Evolutionary conservation across 2,329 filamentous ascomycete genomes (phyloP).

Genomic region (Meredithiella fracta): DNA sequence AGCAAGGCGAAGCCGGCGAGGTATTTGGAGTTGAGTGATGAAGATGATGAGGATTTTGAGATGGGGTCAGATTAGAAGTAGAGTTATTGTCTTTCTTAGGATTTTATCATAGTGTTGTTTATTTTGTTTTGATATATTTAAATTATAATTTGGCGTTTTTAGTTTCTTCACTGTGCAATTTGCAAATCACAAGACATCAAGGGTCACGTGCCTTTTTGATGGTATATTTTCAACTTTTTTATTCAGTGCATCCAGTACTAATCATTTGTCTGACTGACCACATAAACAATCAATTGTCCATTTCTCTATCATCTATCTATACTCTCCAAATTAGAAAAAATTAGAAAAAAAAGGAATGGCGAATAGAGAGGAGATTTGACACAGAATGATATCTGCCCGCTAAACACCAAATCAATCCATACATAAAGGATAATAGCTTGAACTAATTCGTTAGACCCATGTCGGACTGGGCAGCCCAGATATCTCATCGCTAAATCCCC

Average conservation of each 20-base stretch:
- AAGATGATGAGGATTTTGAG: constrained; percentile 13
- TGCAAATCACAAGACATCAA: no score
- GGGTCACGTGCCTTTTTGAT: not conserved
- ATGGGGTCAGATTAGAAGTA: constrained; percentile 13
- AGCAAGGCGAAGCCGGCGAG: constrained; percentile 16
- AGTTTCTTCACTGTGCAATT: no score
- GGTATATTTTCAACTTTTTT: not conserved
- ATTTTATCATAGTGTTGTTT: not conserved
- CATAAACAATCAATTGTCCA: not conserved
- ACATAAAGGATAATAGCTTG: no score
- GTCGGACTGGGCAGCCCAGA: not conserved
- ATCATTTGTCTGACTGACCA: no score
- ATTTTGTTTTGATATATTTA: not conserved
- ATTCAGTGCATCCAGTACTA: not conserved
- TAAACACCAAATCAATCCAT: no score
- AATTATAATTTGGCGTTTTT: no score
- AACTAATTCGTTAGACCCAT: no score
- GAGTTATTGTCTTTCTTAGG: not conserved
- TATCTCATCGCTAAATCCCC: no score
- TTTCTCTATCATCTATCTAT: not conserved
- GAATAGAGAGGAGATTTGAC: no score
- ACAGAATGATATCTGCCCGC: no score
- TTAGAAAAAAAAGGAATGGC: not conserved
- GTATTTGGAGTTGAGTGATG: constrained; percentile 11
- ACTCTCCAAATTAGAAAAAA: not conserved